A percentile compares a stretch with the other conserved stretches of the same genome.
Evolutionary conservation across 1,284 basidiomycete species (phyloP).

Genomic region (Erythrobasidium hasegawianum): DNA sequence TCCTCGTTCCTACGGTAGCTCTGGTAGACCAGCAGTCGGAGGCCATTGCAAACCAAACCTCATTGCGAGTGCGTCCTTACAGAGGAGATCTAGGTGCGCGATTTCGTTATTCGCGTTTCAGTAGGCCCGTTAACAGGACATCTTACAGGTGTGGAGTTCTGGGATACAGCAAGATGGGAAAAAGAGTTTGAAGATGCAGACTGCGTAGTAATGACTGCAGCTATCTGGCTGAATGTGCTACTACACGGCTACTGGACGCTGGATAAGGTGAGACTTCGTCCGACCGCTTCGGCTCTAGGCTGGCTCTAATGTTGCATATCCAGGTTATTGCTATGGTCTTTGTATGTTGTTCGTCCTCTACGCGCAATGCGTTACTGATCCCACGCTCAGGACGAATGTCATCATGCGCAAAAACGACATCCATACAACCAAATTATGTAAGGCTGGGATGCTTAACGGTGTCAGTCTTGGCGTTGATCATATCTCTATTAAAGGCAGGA

Average conservation of each 20-base stretch:
- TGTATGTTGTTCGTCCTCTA: conserved; percentile 7
- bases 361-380: neutral
- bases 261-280: conserved; percentile 53
- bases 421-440: conserved; percentile 65
- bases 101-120: neutral
- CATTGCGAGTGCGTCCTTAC: conserved; percentile 62
- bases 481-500: conserved; percentile 61
- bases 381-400: conserved; percentile 63
- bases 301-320: neutral
- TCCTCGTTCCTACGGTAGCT: conserved; percentile 73
- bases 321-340: conserved; percentile 72
- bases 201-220: conserved; percentile 78
- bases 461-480: too few species aligned
- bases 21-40: conserved; percentile 73
- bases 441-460: neutral
- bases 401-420: conserved; percentile 72
- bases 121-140: conserved; percentile 49
- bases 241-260: conserved; percentile 73
- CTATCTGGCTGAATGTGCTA: conserved; percentile 71
- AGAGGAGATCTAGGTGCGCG: conserved; percentile 46
- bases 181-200: conserved; percentile 61
- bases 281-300: too few species aligned
- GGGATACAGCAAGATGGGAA: conserved; percentile 63
- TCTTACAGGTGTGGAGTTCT: conserved; percentile 61
- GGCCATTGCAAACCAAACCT: conserved; percentile 62